These are phyloP conservation scores for Thecaphora thlaspeos DNA, from an alignment of 1,284 basidiomycete genomes.

Conservation along the genomic window DNA sequence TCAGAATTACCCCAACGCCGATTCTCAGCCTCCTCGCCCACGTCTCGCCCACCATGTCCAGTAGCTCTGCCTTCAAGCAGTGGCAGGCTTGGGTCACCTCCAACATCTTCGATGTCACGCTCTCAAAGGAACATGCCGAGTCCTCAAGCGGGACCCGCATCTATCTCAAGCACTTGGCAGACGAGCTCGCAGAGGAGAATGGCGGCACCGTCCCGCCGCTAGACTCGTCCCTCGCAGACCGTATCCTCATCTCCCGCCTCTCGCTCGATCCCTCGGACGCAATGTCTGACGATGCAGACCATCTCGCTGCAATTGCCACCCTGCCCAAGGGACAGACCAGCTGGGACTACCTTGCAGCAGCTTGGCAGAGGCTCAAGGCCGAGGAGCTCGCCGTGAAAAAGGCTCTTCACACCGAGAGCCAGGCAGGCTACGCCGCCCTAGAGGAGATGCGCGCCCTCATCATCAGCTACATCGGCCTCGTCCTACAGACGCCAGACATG, in stretches of 20 bases:
- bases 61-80: conserved; percentile 6
- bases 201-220: conserved; percentile 59
- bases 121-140: conserved; percentile 69
- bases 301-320: conserved; percentile 73
- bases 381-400: conserved; percentile 52
- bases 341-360: conserved; percentile 85
- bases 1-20: too few relatives aligned
- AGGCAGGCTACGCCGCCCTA: conserved; percentile 59
- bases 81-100: conserved; percentile 75
- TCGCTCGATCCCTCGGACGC: conserved; percentile 74
- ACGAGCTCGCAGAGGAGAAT: conserved; percentile 72
- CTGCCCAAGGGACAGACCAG: conserved; percentile 76
- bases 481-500: conserved; percentile 84
- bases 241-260: conserved; percentile 80
- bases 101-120: conserved; percentile 72
- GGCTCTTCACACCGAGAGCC: conserved; percentile 69
- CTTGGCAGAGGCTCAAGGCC: conserved; percentile 69
- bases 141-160: conserved; percentile 70
- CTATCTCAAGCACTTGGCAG: conserved; percentile 76
- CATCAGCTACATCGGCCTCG: conserved; percentile 85
- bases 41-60: background rate
- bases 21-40: too few relatives aligned
- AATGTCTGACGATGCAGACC: conserved; percentile 82
- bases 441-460: conserved; percentile 62
- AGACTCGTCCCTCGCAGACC: conserved; percentile 65